Base-by-base conservation (phyloP, 495 filamentous ascomycete species). In the Tetracladium setigerum region DNA sequence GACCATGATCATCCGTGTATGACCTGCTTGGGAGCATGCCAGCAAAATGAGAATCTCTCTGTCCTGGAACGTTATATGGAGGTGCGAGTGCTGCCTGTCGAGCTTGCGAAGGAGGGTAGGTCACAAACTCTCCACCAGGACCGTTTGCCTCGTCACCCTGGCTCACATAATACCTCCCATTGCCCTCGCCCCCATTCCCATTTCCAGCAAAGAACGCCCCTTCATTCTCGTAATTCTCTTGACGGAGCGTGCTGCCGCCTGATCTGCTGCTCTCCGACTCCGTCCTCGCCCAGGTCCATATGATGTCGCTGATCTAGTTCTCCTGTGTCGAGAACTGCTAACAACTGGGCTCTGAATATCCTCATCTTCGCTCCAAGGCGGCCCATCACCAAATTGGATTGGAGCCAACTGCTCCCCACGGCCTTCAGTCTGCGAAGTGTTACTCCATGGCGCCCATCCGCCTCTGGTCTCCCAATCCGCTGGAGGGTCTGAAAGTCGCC, bases 331-430 rank as follows among this genome's bases (percentile, higher is more conserved):
- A 8, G 82, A 78, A 46, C 78, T 83, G 12, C 84, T 74, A 40
- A 86, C 78, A 3, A 95, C 86, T 6, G 91, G 91, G 57, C 87
- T 94, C 57, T 95, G 88, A 38, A 97, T 67, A 65, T 97, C 91
- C 58, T 95, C 90, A 64, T 97, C 91, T 64, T 97, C 91, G 64
- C 86, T 94, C 72, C 87, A 97, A n/a, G 91, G 91, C 5, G 91
- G 91, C 2, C 91, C 92, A 63, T 95, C 91, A 11, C 75, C 82
- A 60, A 95, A 94, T 13, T 87, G 82, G 60, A 94, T 90, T 13
- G 86, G 79, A 11, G 92, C 84, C 22, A 95, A 68, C 55, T 90
- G 82, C 35, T 73, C 83, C 57, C 62, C 67, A 47, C 65, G 68
- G 31, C 62, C 61, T 38, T 65, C 67, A n/a, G n/a, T n/a, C n/a